phyloP scores from a whole-genome alignment of 768 basidiomycete genomes.

The Cantharellus cinnabarinus region DNA sequence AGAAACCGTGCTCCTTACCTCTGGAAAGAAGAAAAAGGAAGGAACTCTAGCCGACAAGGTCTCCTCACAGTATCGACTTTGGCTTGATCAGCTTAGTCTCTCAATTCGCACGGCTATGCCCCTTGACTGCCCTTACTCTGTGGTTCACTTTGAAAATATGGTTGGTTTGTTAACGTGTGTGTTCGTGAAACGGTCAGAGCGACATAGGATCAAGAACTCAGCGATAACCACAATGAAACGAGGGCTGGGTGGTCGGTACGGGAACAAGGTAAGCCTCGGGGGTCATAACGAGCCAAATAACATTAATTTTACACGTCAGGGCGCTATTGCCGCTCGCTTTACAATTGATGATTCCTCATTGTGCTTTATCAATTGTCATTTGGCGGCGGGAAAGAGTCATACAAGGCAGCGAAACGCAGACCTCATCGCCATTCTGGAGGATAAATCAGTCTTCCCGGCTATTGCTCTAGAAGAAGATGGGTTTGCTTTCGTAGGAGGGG shows the following conservation, averaged over 20 bases:
- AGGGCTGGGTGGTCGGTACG: conserved; percentile 82
- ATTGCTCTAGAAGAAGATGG: conserved; percentile 26
- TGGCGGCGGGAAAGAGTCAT: conserved; percentile 84
- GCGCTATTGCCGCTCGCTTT: conserved; percentile 76
- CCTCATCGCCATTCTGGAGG: conserved; percentile 70
- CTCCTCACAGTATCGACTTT: conserved; percentile 66
- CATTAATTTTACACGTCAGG: conserved; percentile 25
- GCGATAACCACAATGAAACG: conserved; percentile 72
- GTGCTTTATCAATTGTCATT: conserved; percentile 91
- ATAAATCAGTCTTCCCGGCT: conserved; percentile 42
- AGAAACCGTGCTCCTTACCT: conserved; percentile 68
- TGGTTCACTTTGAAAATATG: conserved; percentile 69
- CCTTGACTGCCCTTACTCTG: conserved; percentile 51
- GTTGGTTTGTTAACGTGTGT: conserved; percentile 66
- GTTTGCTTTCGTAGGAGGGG: conserved; percentile 65
- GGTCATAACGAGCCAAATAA: neutral
- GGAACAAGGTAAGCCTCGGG: conserved; percentile 58
- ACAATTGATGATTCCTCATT: conserved; percentile 81
- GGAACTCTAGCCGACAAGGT: conserved; percentile 58
- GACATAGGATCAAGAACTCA: conserved; percentile 36
- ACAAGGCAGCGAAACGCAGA: conserved; percentile 72
- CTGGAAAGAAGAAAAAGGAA: conserved; percentile 43
- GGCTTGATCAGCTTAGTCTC: conserved; percentile 60
- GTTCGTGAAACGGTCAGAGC: conserved; percentile 57
- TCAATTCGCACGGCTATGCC: conserved; percentile 63